Conservation (phyloP, 257 asterid species). For the Scutellaria baicalensis region DNA sequence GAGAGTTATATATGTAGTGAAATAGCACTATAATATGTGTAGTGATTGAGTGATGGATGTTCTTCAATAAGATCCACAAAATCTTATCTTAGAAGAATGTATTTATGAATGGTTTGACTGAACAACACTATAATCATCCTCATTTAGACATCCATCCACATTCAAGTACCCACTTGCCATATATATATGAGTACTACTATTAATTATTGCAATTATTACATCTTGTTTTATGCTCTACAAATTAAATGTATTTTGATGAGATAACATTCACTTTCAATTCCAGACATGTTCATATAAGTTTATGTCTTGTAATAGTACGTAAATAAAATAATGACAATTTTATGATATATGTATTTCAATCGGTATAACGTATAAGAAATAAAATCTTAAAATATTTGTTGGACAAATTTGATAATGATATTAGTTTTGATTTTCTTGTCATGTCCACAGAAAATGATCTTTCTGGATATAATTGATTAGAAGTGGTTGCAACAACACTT, state of each 20-base stretch:
- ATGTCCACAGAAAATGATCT: neutral
- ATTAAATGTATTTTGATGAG: neutral
- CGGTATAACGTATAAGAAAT: neutral
- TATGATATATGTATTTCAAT: neutral
- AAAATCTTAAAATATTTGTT: neutral
- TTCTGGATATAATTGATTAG: neutral
- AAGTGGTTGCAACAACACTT: neutral
- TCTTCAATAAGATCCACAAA: neutral
- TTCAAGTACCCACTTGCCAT: conserved; percentile 6
- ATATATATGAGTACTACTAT: too few species aligned
- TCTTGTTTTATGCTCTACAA: neutral
- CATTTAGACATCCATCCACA: neutral
- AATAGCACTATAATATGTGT: too few species aligned
- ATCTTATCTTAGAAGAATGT: conserved; percentile 16
- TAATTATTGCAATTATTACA: neutral
- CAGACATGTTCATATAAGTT: neutral
- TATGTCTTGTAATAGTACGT: neutral
- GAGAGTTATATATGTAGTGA: too few species aligned
- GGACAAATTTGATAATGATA: neutral
- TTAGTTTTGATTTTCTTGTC: neutral
- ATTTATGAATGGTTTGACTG: conserved; percentile 15
- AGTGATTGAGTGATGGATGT: neutral
- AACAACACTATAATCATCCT: conserved; percentile 1
- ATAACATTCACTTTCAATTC: neutral
- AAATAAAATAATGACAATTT: neutral